Conservation (phyloP, 2,329 filamentous ascomycete genomes). For the Nemania bipapillata region DNA sequence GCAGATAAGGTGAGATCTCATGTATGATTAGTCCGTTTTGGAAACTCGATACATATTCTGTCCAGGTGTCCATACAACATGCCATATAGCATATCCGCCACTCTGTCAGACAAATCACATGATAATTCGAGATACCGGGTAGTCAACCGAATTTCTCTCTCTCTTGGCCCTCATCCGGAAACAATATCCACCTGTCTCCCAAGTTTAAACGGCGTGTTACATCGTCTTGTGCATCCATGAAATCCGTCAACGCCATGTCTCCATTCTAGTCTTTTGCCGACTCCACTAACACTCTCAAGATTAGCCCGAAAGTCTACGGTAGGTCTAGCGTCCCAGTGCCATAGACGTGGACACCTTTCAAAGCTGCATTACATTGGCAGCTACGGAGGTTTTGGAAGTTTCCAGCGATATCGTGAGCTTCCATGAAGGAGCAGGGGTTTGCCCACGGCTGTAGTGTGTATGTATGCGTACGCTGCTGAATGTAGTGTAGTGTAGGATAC, state of each 20-base stretch:
- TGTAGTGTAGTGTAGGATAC: no score
- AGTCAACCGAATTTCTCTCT: constrained; percentile 12
- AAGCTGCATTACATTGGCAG: constrained; percentile 24
- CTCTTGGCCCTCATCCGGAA: constrained; percentile 20
- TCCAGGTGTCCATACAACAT: no score
- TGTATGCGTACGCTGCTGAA: no score
- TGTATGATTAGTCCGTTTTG: constrained; percentile 16
- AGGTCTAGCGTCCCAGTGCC: constrained; percentile 33
- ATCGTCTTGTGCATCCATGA: constrained; percentile 30
- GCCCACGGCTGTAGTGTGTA: neutral
- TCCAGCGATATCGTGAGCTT: constrained; percentile 33
- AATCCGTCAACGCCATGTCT: constrained; percentile 22
- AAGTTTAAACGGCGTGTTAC: constrained; percentile 31
- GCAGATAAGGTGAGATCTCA: neutral
- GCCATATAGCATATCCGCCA: neutral
- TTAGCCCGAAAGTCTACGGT: constrained; percentile 16
- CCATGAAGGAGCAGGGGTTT: constrained; percentile 5
- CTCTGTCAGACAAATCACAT: constrained; percentile 11
- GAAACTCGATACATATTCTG: no score
- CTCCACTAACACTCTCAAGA: constrained; percentile 25
- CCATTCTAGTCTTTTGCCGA: constrained; percentile 25
- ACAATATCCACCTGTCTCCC: constrained; percentile 21
- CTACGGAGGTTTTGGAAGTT: constrained; percentile 25
- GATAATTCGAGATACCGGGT: constrained; percentile 13
- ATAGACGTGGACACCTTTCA: constrained; percentile 31